Conservation (phyloP, 257 asterid genomes). For the Nicotiana benthamiana region DNA sequence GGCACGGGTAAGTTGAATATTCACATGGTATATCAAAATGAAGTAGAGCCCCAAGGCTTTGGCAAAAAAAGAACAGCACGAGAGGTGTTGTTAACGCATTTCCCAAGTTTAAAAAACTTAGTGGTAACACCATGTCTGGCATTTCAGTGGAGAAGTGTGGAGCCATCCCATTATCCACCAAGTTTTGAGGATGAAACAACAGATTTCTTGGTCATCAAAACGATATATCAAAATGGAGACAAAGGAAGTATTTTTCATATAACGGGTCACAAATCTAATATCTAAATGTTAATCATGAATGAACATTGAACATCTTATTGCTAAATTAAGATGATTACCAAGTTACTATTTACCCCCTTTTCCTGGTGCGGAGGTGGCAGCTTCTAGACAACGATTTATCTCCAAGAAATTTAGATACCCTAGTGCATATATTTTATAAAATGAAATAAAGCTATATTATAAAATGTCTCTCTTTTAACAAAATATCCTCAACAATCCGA, state of each 20-base stretch:
- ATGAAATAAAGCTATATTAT: neutral
- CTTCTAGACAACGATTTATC: neutral
- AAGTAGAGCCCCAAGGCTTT: no score
- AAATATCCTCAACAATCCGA: neutral
- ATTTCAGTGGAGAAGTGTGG: neutral
- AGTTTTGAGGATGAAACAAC: neutral
- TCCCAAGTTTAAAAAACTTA: neutral
- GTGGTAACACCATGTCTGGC: neutral
- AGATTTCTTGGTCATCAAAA: neutral
- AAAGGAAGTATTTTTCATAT: neutral
- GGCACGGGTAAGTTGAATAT: neutral
- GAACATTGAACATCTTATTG: neutral
- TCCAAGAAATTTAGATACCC: neutral
- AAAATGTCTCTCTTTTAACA: slow-evolving; percentile 1
- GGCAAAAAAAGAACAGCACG: neutral
- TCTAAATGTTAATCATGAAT: neutral
- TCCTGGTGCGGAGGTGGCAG: neutral
- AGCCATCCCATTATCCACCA: neutral
- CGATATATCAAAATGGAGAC: neutral
- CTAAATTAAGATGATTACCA: neutral
- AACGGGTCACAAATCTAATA: neutral
- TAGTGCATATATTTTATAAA: neutral
- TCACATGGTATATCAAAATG: neutral
- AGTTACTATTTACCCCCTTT: neutral
- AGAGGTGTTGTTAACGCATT: neutral